Conservation (phyloP, 495 filamentous ascomycete species). For the Aspergillus bertholletiae region DNA sequence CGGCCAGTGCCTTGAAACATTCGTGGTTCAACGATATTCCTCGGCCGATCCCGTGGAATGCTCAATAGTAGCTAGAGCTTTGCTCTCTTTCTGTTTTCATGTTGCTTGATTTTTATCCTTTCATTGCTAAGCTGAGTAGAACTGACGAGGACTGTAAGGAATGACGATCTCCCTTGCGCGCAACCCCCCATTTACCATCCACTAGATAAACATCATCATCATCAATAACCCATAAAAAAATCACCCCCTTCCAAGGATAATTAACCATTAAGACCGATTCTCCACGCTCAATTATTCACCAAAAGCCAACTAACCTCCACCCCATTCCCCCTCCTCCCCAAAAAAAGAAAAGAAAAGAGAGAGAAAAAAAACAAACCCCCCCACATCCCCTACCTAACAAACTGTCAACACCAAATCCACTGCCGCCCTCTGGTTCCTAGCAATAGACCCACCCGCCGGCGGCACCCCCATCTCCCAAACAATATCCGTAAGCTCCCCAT, state of each 20-base stretch:
- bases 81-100: background rate
- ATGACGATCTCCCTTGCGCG: background rate
- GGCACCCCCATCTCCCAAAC: constrained; percentile 47
- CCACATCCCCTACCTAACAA: constrained; percentile 19
- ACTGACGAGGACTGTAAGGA: background rate
- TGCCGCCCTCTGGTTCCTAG: constrained; percentile 30
- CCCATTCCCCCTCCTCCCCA: no score
- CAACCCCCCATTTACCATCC: no score
- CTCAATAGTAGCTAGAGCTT: background rate
- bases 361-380: background rate
- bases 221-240: no score
- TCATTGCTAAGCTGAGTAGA: background rate
- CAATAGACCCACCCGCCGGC: constrained; percentile 45
- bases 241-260: no score
- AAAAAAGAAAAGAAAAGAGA: no score
- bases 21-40: constrained; percentile 72
- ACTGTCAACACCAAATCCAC: constrained; percentile 35
- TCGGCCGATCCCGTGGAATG: background rate
- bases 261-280: no score
- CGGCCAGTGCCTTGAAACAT: constrained; percentile 76
- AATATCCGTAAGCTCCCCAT: constrained; percentile 32
- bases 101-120: background rate
- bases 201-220: no score
- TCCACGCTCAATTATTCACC: no score
- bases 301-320: background rate